Evolutionary conservation across 106 monocot genomes (phyloP), one percentile per base, ranked within the genome.

Genomic region (Apostasia ramifera): DNA sequence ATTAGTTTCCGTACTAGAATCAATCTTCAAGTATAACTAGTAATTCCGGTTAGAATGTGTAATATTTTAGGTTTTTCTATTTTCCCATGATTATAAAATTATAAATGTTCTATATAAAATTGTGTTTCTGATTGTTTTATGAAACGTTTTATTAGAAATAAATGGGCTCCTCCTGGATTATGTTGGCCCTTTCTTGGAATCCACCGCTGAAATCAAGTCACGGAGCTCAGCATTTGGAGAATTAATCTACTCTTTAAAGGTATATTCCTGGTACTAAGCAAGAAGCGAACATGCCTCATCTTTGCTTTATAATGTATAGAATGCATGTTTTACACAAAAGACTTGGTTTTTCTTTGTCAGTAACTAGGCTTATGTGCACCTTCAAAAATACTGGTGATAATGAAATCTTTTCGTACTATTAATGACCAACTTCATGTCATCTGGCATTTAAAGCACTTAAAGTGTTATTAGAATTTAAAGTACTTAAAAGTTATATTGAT

Each of bases 231-330:
- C 91, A 13, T 58, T 80, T 40, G 68, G 57, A 70, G 86, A 86
- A 57, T 74, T 91, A 63, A 74, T 43, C 59, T 73, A 81, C 46
- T 91, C 91, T 52, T 64, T 91, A 8, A 66, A 88, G 95, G 95
- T 95, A 85, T 77, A 47, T 41, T 70, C 15, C 48, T 12, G 59
- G 59, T 59, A 59, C 7, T 45, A 44, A 44, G 61, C 44, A 44
- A 62, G 41, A 12, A 12, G 44, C 42, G 3, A n/a, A 39, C 62
- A 26, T 26, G 26, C 26, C 26, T 26, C 8, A 50, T 50, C 8
- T 5, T 4, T 50, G 50, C 50, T 50, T 50, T 62, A 45, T 44
- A 40, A 59, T 6, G 9, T 59, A 9, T 59, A 8, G 59, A 59
- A 59, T 59, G 6, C 7, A 59, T 59, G 7, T 59, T 57, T 59